Evolutionary conservation across 2,329 filamentous ascomycete genomes (phyloP), one percentile per base, ranked within the genome.

Genomic region (Colletotrichum sp.): DNA sequence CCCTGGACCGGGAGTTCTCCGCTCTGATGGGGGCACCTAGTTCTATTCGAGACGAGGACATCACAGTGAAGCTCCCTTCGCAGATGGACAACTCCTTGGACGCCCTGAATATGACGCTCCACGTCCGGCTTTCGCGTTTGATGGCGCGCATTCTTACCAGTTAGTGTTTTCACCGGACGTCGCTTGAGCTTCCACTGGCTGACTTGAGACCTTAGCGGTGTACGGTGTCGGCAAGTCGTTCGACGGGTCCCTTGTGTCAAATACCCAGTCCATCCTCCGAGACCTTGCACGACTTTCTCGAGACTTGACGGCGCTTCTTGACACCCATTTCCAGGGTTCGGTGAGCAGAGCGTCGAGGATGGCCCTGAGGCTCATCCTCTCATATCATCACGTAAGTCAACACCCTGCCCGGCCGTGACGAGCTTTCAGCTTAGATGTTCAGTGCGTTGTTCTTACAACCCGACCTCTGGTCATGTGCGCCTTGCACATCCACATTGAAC

Each of bases 401-500:
- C 12, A 9, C 13, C 16, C 8, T 9, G 0, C 44, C 10, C 6
- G 2, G 3, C 0, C n/a, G 2, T 2, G 6, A 18, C 6, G 18
- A 8, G 26, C 26, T 8, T 4, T 12, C 32, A 15, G 10, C 67
- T 77, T n/a, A 77, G 28, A 16, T 3, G 1, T 1, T 1, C 8
- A 77, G 76, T 77, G 76, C 59, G 75, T 77, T 15, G 76, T 77
- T 8, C 75, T 77, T 24, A 77, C 76, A 3, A 77, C 76, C 2
- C 52, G 76, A 4, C 76, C 76, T 3, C 44, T 77, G 48, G 76
- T 77, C 1, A 77, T 77, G 76, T 77, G 16, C 2, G 82, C 81
- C 1, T 67, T 84, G 3, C 82, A 83, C 24, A 82, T 83, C 75
- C 76, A 76, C 30, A 72, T 78, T 22, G 69, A 77, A 26, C 74